phyloP scores from a whole-genome alignment of 2,329 filamentous ascomycete genomes.

The Coniochaeta sp. region DNA sequence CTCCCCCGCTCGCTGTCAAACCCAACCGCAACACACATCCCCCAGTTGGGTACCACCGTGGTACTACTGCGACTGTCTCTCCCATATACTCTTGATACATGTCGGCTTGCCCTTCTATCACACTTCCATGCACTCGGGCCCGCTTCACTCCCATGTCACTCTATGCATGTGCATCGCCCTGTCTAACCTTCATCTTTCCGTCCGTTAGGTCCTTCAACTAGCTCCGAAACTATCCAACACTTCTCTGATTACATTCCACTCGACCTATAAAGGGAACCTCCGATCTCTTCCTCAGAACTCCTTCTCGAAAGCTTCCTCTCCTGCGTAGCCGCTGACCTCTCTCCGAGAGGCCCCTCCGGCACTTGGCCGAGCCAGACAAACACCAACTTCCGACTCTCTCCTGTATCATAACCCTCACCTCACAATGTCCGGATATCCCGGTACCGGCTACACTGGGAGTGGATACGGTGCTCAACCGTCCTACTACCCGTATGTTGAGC shows the following conservation, averaged over 20 bases:
- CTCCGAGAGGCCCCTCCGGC: conserved; percentile 10
- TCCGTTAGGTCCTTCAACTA: background rate
- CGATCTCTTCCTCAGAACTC: background rate
- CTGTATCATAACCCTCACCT: background rate
- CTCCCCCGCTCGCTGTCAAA: background rate
- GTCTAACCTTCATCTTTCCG: background rate
- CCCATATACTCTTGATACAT: background rate
- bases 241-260: background rate
- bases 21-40: background rate
- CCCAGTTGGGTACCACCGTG: background rate
- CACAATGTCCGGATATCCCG: conserved; percentile 58
- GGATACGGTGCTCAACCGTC: conserved; percentile 34
- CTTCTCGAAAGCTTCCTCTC: background rate
- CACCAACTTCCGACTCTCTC: background rate
- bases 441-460: conserved; percentile 43
- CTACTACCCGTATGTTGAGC: conserved; percentile 43
- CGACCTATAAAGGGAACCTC: background rate
- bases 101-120: background rate
- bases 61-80: background rate
- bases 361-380: conserved; percentile 2
- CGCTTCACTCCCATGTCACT: background rate
- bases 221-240: background rate
- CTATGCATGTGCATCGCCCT: background rate
- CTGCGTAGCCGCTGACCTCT: conserved; percentile 7
- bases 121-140: background rate